Evolutionary conservation across 768 basidiomycete species (phyloP).

Genomic region (Cubamyces sp.): DNA sequence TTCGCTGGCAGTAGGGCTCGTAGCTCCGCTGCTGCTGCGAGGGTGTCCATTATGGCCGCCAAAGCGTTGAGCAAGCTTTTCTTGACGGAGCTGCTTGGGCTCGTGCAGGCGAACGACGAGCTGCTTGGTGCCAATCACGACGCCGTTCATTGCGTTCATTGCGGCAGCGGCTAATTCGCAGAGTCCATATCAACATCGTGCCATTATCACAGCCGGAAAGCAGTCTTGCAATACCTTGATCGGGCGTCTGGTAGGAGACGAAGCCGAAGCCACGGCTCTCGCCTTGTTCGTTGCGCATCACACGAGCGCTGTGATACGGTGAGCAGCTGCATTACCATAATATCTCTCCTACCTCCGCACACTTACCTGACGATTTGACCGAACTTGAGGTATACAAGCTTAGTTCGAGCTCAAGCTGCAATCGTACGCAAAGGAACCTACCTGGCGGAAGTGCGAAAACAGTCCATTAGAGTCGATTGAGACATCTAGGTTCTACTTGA

Average conservation of each 20-base stretch:
- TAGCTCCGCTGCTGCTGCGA: constrained; percentile 79
- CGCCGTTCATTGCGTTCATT: constrained; percentile 81
- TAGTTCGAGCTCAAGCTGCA: constrained; percentile 23
- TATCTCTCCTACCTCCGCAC: background rate
- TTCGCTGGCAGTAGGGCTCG: constrained; percentile 83
- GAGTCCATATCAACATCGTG: constrained; percentile 2
- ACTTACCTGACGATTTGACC: constrained; percentile 85
- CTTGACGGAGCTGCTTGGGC: constrained; percentile 88
- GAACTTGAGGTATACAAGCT: constrained; percentile 50
- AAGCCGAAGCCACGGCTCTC: constrained; percentile 90
- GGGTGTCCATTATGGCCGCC: constrained; percentile 77
- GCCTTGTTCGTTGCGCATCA: constrained; percentile 86
- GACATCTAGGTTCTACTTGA: constrained; percentile 76
- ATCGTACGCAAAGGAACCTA: constrained; percentile 38
- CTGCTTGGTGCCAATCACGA: constrained; percentile 69
- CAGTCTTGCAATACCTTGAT: constrained; percentile 59
- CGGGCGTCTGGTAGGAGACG: constrained; percentile 83
- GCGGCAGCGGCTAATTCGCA: constrained; percentile 62
- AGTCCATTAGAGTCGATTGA: constrained; percentile 85
- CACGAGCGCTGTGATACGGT: constrained; percentile 67
- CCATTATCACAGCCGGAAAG: background rate
- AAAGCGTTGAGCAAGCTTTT: constrained; percentile 85
- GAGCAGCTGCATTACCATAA: background rate
- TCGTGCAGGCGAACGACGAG: constrained; percentile 89
- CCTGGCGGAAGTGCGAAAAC: constrained; percentile 81